Base-by-base conservation (phyloP, 2,329 filamentous ascomycete genomes). In the Cladosporium sp. region DNA sequence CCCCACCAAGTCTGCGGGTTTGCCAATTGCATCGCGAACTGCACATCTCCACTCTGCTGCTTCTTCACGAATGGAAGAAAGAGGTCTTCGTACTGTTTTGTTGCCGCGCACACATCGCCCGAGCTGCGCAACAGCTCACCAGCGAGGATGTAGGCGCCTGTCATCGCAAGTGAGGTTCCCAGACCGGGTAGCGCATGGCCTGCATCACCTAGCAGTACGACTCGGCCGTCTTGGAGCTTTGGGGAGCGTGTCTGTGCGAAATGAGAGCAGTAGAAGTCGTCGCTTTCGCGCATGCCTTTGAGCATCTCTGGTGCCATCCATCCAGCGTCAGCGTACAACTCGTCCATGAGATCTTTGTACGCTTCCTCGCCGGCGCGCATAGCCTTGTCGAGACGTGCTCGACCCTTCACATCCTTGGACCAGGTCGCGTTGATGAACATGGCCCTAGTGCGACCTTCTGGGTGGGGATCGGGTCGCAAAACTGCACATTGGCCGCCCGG, bases 241-340 rank as follows among this genome's bases (percentile, higher is more conserved):
- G 70, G 65, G 55, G 73, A 61, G 17, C 69, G 63, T 5, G 70
- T 64, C 58, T 70, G 69, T 2, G 63, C 69, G 25, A 70, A 60
- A 5, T 64, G 39, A 7, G 55, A 52, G 58, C 63, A 63, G 58
- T 69, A 69, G 54, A 70, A 68, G 47, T 69, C 68, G 2, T 66
- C 59, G 2, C 63, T 61, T 14, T 63, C 49, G 25, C 68, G 57
- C 70, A 77, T 73, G 0, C 69, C 74, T 5, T 67, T 60, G 36
- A 78, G 61, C 3, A 80, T 68, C 4, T 75, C 68, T 0, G 66
- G 60, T 5, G 68, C 65, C 55, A 76, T 70, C 68, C 67, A 70
- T 3, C 67, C 67, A 5, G 62, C 63, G 51, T 66, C 65, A 5
- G 59, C 55, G 60, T 65, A 69, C 15, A 65, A 49, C 25, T 67